Evolutionary conservation across 805 yeast genomes (phyloP).

Genomic region (Zygoascus tannicola): DNA sequence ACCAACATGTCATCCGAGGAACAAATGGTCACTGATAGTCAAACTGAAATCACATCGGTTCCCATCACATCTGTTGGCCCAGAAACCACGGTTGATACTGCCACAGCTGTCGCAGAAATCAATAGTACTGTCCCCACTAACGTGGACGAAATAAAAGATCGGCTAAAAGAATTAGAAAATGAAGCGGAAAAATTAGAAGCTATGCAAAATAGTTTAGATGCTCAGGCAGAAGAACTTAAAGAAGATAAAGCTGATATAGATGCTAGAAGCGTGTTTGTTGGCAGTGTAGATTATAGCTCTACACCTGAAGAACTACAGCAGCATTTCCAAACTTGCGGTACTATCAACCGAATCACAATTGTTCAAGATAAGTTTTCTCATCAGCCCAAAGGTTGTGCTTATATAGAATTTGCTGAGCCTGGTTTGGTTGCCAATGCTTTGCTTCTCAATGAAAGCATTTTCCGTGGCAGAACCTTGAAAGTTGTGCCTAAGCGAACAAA

Average conservation of each 20-base stretch:
- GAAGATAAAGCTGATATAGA: slow-evolving; percentile 61
- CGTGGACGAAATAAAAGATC: slow-evolving; percentile 33
- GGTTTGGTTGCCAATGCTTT: slow-evolving; percentile 59
- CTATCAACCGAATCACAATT: slow-evolving; percentile 72
- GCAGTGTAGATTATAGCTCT: slow-evolving; percentile 73
- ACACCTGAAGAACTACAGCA: slow-evolving; percentile 73
- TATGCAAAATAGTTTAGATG: slow-evolving; percentile 42
- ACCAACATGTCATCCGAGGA: too few species aligned
- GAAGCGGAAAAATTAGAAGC: slow-evolving; percentile 56
- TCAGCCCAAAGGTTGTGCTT: slow-evolving; percentile 80
- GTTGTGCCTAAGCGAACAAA: slow-evolving; percentile 75
- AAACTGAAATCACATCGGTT: too few species aligned
- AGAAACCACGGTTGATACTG: too few species aligned
- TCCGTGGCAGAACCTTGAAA: slow-evolving; percentile 62
- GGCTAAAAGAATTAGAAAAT: slow-evolving; percentile 47
- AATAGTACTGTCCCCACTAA: slow-evolving; percentile 4
- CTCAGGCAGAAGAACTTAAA: slow-evolving; percentile 32
- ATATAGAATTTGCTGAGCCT: slow-evolving; percentile 69
- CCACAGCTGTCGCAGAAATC: too few species aligned
- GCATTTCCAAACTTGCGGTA: slow-evolving; percentile 61
- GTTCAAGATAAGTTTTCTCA: slow-evolving; percentile 65
- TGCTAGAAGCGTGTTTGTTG: slow-evolving; percentile 68
- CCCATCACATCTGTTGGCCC: too few species aligned
- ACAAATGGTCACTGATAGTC: too few species aligned
- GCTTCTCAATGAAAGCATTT: slow-evolving; percentile 51